Evolutionary conservation across 768 basidiomycete genomes (phyloP).

Genomic region (Tulasnella sp.): DNA sequence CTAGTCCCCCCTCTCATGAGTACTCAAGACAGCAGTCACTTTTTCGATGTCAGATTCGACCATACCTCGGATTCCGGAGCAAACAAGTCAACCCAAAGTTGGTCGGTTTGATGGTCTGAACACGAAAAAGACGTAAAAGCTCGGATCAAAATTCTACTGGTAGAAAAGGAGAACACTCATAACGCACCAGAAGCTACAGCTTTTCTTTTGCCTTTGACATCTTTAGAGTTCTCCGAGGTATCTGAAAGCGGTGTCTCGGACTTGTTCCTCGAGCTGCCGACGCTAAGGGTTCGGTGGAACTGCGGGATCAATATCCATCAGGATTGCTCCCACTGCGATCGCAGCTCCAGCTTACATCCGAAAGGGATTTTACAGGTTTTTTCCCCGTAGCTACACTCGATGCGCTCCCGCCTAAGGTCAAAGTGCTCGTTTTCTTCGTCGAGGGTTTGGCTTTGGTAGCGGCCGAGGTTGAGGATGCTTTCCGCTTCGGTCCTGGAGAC

Average conservation of each 20-base stretch:
- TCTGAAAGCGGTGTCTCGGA: neutral
- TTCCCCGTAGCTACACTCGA: neutral
- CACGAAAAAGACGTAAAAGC: neutral
- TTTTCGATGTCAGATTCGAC: neutral
- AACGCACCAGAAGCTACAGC: neutral
- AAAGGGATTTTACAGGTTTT: neutral
- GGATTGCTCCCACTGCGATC: too few relatives aligned
- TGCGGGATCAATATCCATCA: neutral
- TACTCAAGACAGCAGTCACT: too few relatives aligned
- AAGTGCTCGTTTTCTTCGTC: constrained; percentile 23
- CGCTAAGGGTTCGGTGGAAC: constrained; percentile 13
- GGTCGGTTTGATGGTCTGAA: constrained; percentile 7
- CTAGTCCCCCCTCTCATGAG: constrained; percentile 39
- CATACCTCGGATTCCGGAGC: constrained; percentile 17
- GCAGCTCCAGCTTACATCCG: neutral
- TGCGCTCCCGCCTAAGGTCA: neutral
- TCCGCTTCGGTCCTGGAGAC: neutral
- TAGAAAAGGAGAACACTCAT: neutral
- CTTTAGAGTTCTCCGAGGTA: neutral
- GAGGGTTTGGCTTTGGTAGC: constrained; percentile 11
- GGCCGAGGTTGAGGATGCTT: neutral
- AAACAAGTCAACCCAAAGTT: constrained; percentile 25
- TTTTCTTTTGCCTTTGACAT: constrained; percentile 22
- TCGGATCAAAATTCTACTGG: neutral
- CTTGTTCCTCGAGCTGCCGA: neutral